Conservation (phyloP, 2,329 filamentous ascomycete species). For the Aspergillus brasiliensis region DNA sequence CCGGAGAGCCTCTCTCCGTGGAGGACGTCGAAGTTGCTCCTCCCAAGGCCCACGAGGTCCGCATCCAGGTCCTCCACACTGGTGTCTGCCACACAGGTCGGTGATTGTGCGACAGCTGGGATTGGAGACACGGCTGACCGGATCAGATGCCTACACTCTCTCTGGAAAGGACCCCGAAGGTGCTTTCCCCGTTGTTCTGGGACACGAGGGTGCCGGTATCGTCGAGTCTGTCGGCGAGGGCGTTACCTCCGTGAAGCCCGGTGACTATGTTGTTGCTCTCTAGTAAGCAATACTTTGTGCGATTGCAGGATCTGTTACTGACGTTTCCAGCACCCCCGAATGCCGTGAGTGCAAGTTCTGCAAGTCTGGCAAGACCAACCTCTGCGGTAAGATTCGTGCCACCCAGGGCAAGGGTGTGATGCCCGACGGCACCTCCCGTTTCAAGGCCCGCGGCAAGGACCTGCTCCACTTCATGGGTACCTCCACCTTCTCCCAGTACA, state of each 20-base stretch:
- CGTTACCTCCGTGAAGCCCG: slow-evolving; percentile 89
- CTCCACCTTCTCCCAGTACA: slow-evolving; percentile 98
- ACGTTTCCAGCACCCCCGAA: slow-evolving; percentile 77
- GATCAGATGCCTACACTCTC: slow-evolving; percentile 82
- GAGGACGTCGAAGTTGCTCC: slow-evolving; percentile 92
- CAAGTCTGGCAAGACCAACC: slow-evolving; percentile 98
- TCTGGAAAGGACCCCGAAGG: slow-evolving; percentile 97
- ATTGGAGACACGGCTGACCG: neutral
- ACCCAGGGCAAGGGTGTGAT: slow-evolving; percentile 96
- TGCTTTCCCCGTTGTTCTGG: slow-evolving; percentile 84
- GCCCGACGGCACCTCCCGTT: slow-evolving; percentile 94
- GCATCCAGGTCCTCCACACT: slow-evolving; percentile 95
- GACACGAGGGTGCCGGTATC: slow-evolving; percentile 88
- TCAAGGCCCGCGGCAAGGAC: slow-evolving; percentile 92
- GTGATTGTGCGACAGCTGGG: neutral
- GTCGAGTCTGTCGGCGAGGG: slow-evolving; percentile 94
- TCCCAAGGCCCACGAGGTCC: slow-evolving; percentile 89
- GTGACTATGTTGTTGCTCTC: slow-evolving; percentile 86
- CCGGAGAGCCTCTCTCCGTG: slow-evolving; percentile 82
- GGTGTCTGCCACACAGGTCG: slow-evolving; percentile 96
- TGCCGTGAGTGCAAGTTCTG: slow-evolving; percentile 99
- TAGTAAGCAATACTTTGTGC: slow-evolving; percentile 62
- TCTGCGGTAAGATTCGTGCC: slow-evolving; percentile 97
- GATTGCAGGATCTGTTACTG: slow-evolving; percentile 1
- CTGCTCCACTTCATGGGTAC: slow-evolving; percentile 99